phyloP scores from a whole-genome alignment of 2,329 filamentous ascomycete species.

The Atkinsonella texensis region DNA sequence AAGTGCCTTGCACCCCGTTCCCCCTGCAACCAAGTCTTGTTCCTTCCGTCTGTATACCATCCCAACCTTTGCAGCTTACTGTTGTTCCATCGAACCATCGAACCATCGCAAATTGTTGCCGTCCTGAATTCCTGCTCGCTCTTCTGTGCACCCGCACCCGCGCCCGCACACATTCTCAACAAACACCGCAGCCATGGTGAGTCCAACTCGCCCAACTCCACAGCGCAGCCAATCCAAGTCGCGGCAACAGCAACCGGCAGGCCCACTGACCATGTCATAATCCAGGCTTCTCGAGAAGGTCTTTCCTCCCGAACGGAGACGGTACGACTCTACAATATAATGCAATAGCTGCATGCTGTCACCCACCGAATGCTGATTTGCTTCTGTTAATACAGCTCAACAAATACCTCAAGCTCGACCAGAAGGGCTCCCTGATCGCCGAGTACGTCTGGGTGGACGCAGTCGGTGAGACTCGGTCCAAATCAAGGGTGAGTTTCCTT shows the following conservation, averaged over 20 bases:
- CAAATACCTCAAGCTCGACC: slow-evolving; percentile 85
- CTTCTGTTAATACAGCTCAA: slow-evolving; percentile 48
- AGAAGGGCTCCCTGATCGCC: slow-evolving; percentile 79
- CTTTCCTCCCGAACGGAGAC: slow-evolving; percentile 21
- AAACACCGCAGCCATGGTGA: slow-evolving; percentile 13
- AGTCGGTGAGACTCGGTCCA: slow-evolving; percentile 73
- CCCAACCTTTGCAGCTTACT: too few species aligned
- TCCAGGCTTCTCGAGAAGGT: slow-evolving; percentile 17
- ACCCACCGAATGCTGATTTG: slow-evolving; percentile 13
- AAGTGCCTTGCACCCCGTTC: too few species aligned
- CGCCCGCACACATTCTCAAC: not conserved
- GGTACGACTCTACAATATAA: slow-evolving; percentile 14
- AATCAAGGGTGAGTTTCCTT: slow-evolving; percentile 70
- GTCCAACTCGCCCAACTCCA: not conserved
- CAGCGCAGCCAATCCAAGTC: not conserved
- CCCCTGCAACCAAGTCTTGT: too few species aligned
- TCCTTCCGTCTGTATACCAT: too few species aligned
- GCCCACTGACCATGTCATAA: not conserved
- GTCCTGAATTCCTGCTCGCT: not conserved
- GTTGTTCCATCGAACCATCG: not conserved
- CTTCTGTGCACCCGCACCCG: not conserved
- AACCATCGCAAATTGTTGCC: not conserved
- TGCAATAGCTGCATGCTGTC: not conserved
- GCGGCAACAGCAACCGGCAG: not conserved
- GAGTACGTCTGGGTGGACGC: slow-evolving; percentile 97